Percentiles rank a stretch among this genome's conserved stretches.
Conservation (phyloP, 2,329 filamentous ascomycete species). For the Parascedosporium putredinis region DNA sequence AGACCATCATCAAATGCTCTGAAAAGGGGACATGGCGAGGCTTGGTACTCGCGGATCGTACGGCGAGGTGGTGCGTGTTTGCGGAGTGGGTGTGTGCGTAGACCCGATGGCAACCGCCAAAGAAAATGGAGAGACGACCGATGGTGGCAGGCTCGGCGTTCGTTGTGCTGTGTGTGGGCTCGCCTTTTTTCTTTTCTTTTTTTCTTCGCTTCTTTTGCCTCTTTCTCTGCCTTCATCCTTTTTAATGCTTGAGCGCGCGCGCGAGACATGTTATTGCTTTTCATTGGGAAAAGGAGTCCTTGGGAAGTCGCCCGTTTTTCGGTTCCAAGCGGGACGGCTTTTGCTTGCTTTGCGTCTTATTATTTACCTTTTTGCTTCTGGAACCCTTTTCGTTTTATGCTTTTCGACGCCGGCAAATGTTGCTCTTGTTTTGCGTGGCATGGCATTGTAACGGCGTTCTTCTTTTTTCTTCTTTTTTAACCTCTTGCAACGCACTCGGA, state of each 20-base stretch:
- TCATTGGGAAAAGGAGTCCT: not conserved
- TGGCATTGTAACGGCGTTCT: not conserved
- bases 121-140: not conserved
- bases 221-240: too few species aligned
- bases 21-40: slow-evolving; percentile 74
- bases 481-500: not conserved
- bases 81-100: slow-evolving; percentile 64
- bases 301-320: not conserved
- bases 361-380: not conserved
- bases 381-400: not conserved
- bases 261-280: too few species aligned
- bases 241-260: too few species aligned
- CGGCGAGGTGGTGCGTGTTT: slow-evolving; percentile 85
- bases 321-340: not conserved
- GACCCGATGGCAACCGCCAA: too few species aligned
- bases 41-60: slow-evolving; percentile 71
- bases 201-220: not conserved
- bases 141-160: not conserved
- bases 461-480: not conserved
- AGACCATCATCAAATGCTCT: slow-evolving; percentile 84
- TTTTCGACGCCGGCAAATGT: not conserved
- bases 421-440: not conserved
- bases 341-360: not conserved
- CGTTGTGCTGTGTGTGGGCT: not conserved
- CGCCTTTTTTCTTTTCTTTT: not conserved